phyloP scores from a whole-genome alignment of 345 rosid genomes.

The Populus simonii region DNA sequence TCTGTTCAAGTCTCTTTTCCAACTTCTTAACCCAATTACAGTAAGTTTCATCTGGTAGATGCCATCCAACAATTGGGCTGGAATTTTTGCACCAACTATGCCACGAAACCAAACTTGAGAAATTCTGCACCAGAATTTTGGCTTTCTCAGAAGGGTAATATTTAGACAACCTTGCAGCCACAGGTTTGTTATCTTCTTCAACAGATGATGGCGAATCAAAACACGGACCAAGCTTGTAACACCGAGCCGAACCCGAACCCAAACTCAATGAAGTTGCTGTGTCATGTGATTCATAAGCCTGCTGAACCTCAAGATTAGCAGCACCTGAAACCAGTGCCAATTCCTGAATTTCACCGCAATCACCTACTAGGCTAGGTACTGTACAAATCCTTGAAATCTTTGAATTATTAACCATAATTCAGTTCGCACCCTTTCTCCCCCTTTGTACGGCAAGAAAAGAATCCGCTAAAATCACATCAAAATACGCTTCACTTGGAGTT shows the following conservation, averaged over 20 bases:
- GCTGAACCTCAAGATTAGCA: neutral
- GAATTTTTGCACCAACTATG: neutral
- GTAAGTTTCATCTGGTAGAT: neutral
- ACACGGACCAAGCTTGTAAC: neutral
- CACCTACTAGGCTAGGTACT: neutral
- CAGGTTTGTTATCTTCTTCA: neutral
- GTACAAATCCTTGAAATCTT: neutral
- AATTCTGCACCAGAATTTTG: neutral
- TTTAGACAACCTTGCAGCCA: neutral
- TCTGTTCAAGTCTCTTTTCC: neutral
- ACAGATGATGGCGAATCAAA: neutral
- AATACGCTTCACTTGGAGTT: neutral
- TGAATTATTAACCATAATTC: neutral
- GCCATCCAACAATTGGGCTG: neutral
- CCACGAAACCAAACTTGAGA: neutral
- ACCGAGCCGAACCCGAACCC: neutral
- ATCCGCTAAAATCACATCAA: neutral
- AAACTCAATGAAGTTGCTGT: neutral
- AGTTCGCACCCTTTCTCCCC: neutral
- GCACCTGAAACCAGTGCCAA: neutral
- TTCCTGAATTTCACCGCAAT: neutral
- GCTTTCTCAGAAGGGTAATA: neutral
- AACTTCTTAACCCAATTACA: neutral
- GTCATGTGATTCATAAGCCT: neutral
- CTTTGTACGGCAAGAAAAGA: neutral